These are phyloP conservation scores for Lagerstroemia speciosa DNA, from an alignment of 345 rosid genomes.

Conservation along the genomic window DNA sequence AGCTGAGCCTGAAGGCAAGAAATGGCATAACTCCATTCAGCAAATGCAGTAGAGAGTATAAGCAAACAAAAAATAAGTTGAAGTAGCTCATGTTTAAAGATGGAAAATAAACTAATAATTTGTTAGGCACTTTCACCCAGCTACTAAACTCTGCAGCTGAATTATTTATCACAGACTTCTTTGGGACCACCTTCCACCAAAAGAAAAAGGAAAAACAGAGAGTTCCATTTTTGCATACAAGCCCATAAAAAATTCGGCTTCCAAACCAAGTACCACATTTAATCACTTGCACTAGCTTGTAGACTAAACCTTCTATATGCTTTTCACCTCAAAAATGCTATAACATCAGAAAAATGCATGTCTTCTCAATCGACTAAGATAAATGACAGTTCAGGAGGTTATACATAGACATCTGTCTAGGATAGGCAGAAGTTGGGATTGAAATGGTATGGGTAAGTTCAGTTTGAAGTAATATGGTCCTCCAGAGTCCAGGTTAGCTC, in stretches of 20 bases:
- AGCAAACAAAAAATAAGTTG: slow-evolving; percentile 1
- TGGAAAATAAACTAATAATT: not conserved
- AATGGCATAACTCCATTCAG: not conserved
- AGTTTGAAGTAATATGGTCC: no score
- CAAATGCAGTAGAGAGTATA: not conserved
- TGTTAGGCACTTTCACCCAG: not conserved
- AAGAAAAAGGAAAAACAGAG: not conserved
- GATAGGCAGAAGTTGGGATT: not conserved
- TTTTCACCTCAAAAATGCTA: not conserved
- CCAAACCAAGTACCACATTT: not conserved
- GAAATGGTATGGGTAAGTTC: no score
- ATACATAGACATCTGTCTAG: not conserved
- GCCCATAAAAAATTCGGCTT: not conserved
- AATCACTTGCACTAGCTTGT: not conserved
- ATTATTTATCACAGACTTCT: not conserved
- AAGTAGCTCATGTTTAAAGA: not conserved
- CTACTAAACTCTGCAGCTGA: not conserved
- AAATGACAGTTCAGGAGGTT: not conserved
- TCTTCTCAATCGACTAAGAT: not conserved
- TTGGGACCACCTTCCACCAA: not conserved
- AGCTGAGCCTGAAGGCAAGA: slow-evolving; percentile 56
- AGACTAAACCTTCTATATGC: not conserved
- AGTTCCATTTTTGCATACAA: not conserved
- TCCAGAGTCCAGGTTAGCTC: no score
- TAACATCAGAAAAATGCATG: not conserved